Conservation (phyloP, 2,329 filamentous ascomycete species). For the Aspergillus fischeri region DNA sequence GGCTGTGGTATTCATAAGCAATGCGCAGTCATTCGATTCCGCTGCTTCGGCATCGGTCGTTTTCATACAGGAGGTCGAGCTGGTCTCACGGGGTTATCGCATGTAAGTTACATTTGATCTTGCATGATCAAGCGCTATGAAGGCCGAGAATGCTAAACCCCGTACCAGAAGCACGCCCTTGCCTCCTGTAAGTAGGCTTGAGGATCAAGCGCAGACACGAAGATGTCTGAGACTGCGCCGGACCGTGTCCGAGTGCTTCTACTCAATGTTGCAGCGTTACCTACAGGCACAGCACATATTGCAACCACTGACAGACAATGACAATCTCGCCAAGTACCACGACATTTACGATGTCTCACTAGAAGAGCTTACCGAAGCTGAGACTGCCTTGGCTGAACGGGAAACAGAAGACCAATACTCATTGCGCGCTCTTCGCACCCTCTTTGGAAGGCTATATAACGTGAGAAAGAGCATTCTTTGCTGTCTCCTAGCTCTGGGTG, state of each 20-base stretch:
- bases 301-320: slow-evolving; percentile 69
- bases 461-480: slow-evolving; percentile 83
- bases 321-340: slow-evolving; percentile 86
- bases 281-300: slow-evolving; percentile 65
- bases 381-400: slow-evolving; percentile 59
- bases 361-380: slow-evolving; percentile 67
- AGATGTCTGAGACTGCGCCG: slow-evolving; percentile 77
- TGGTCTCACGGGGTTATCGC: slow-evolving; percentile 85
- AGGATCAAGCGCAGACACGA: slow-evolving; percentile 73
- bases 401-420: slow-evolving; percentile 73
- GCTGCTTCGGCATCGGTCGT: slow-evolving; percentile 71
- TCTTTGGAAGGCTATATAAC: slow-evolving; percentile 75
- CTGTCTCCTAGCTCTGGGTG: slow-evolving; percentile 81
- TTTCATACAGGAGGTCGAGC: slow-evolving; percentile 89
- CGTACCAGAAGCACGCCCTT: slow-evolving; percentile 71
- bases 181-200: slow-evolving; percentile 86
- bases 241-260: slow-evolving; percentile 66
- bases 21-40: slow-evolving; percentile 76
- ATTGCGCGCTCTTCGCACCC: slow-evolving; percentile 73
- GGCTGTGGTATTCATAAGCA: slow-evolving; percentile 64
- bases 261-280: slow-evolving; percentile 66
- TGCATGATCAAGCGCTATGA: slow-evolving; percentile 10
- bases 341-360: slow-evolving; percentile 81
- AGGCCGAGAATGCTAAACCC: slow-evolving; percentile 19
- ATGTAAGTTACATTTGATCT: slow-evolving; percentile 52